These are phyloP conservation scores for Chlamydomonas reinhardtii DNA, from an alignment of 163 green algal species.

Conservation along the genomic window DNA sequence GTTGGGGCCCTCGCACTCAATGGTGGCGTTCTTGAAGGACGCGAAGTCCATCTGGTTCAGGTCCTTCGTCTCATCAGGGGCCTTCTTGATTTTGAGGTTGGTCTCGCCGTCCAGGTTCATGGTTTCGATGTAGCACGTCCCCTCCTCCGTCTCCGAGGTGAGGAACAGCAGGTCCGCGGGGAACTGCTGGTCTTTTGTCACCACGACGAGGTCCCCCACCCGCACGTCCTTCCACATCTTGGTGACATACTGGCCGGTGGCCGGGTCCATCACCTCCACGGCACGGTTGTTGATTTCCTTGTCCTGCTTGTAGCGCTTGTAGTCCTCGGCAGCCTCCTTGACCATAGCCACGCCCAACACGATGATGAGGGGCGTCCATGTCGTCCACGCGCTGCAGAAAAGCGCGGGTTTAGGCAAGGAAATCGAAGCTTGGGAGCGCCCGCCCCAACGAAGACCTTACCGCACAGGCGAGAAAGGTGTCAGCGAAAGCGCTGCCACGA, in stretches of 20 bases:
- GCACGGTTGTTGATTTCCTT: constrained; percentile 76
- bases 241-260: constrained; percentile 47
- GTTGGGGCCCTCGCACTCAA: constrained; percentile 94
- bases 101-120: constrained; percentile 96
- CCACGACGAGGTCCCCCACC: constrained; percentile 68
- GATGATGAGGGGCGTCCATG: constrained; percentile 75
- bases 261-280: constrained; percentile 64
- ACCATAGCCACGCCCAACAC: constrained; percentile 82
- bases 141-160: constrained; percentile 73
- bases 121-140: constrained; percentile 93
- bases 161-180: constrained; percentile 83
- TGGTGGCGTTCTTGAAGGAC: constrained; percentile 51
- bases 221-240: constrained; percentile 62
- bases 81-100: constrained; percentile 94
- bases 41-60: constrained; percentile 53
- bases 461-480: constrained; percentile 80
- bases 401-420: background rate
- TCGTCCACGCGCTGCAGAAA: constrained; percentile 75
- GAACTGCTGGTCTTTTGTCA: constrained; percentile 76
- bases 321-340: constrained; percentile 90
- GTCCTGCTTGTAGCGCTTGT: constrained; percentile 80
- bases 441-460: constrained; percentile 28
- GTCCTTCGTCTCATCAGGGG: constrained; percentile 77
- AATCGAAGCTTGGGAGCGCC: background rate
- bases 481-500: constrained; percentile 79